Evolutionary conservation across 495 filamentous ascomycete genomes (phyloP), one percentile per base, ranked within the genome.

Genomic region (Penicillium coffeae): DNA sequence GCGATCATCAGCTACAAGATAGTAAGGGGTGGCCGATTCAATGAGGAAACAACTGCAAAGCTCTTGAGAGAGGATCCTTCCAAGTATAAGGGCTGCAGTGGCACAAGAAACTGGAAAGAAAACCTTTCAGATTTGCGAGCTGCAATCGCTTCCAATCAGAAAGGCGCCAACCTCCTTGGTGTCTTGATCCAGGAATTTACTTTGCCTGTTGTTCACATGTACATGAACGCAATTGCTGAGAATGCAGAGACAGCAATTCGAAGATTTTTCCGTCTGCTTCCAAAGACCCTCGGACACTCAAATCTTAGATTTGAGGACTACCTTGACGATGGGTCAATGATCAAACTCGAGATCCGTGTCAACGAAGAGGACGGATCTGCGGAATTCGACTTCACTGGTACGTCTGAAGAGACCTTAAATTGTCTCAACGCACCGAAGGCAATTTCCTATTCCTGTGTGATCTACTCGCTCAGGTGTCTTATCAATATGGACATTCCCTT

Each of bases 111-210:
- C 56, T 74, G 94, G 1, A 82, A 81, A 10, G 92, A 97, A 58
- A 97, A 96, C 59, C 75, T 96, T 64, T 92, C 91, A 55, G 92
- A 97, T 64, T 75, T 97, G n/a, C 90, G 93, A 67, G 92, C 92
- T 1, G 89, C 94, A 52, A 83, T 96, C n/a, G 90, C 91, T 2
- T 89, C 90, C 3, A 96, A 96, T 61, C 85, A 95, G 59, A 94
- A 92, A 55, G 92, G 92, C 14, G 94, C 94, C 47, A 89, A 83
- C 40, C 81, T 97, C 13, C 92, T 96, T 47, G 79, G 78, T 35
- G 72, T 72, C 0, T 71, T 97, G 8, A 91, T 95, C 50, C 76
- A 80, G 16, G 91, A 96, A 52, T 95, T 93, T 53, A 87, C 86
- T 15, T 85, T 92, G 60, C 78, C 86, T 2, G 87, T 88, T 0